Conservation (phyloP, 2,329 filamentous ascomycete species). For the Talaromyces amestolkiae region DNA sequence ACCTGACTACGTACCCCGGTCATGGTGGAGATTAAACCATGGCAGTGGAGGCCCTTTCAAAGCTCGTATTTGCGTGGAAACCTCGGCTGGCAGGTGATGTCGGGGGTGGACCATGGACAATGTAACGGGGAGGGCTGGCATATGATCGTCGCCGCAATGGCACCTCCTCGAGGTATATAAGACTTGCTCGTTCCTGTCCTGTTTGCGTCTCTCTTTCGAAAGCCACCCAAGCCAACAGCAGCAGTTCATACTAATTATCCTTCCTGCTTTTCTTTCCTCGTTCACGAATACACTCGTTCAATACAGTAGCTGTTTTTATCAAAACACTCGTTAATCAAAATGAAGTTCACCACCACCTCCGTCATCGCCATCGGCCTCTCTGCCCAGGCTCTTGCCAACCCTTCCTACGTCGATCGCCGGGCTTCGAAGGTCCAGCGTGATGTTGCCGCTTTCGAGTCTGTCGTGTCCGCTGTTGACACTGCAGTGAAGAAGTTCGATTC, state of each 20-base stretch:
- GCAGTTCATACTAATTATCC: background rate
- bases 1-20: conserved; percentile 1
- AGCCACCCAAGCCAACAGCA: background rate
- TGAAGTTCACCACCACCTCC: conserved; percentile 21
- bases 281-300: conserved; percentile 16
- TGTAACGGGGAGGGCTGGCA: conserved; percentile 9
- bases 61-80: background rate
- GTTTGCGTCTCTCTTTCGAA: background rate
- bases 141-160: conserved; percentile 8
- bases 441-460: conserved; percentile 16
- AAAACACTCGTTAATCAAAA: conserved; percentile 21
- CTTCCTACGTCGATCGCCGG: conserved; percentile 16
- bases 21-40: conserved; percentile 4
- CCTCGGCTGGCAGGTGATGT: conserved; percentile 11
- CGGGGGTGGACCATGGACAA: background rate
- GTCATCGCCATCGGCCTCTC: conserved; percentile 21
- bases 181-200: background rate
- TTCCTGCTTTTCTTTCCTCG: background rate
- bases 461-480: conserved; percentile 21
- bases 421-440: conserved; percentile 17
- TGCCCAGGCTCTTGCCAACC: conserved; percentile 17
- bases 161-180: conserved; percentile 11
- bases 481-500: conserved; percentile 25
- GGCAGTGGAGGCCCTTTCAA: background rate
- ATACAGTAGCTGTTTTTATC: conserved; percentile 10